Evolutionary conservation across 129 eudicot genomes (phyloP).

Genomic region (Calendula officinalis): DNA sequence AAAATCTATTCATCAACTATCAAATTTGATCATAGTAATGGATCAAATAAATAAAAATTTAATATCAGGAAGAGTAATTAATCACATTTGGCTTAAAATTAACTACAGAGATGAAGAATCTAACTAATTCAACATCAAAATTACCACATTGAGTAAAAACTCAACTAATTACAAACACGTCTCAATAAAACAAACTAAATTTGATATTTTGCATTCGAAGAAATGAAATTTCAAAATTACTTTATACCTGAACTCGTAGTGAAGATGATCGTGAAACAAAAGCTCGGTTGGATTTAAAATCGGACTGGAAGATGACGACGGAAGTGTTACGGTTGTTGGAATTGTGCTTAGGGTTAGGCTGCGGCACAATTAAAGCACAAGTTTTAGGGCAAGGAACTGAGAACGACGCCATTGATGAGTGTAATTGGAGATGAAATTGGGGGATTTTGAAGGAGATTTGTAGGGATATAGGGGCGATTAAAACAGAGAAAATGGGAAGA

Average conservation of each 20-base stretch:
- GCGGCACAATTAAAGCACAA: conserved; percentile 21
- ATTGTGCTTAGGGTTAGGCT: conserved; percentile 25
- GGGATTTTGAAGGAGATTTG: conserved; percentile 6
- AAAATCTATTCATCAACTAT: background rate
- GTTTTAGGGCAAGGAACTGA: conserved; percentile 55
- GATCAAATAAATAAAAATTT: background rate
- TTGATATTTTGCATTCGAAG: background rate
- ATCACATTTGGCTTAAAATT: conserved; percentile 2
- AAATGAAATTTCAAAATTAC: background rate
- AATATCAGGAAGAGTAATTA: background rate
- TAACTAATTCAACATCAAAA: conserved; percentile 6
- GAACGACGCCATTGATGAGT: conserved; percentile 49
- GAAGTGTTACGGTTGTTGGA: conserved; percentile 15
- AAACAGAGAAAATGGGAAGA: conserved; percentile 4
- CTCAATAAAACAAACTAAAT: background rate
- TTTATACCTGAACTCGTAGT: conserved; percentile 26
- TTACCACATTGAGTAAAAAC: background rate
- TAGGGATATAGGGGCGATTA: conserved; percentile 16
- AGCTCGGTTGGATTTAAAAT: conserved; percentile 21
- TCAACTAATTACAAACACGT: background rate
- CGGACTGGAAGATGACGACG: conserved; percentile 33
- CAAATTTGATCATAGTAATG: background rate
- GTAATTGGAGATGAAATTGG: background rate
- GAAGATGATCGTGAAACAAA: conserved; percentile 33
- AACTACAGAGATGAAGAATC: conserved; percentile 3